Evolutionary conservation across 495 filamentous ascomycete genomes (phyloP).

Genomic region (Penicillium roqueforti): DNA sequence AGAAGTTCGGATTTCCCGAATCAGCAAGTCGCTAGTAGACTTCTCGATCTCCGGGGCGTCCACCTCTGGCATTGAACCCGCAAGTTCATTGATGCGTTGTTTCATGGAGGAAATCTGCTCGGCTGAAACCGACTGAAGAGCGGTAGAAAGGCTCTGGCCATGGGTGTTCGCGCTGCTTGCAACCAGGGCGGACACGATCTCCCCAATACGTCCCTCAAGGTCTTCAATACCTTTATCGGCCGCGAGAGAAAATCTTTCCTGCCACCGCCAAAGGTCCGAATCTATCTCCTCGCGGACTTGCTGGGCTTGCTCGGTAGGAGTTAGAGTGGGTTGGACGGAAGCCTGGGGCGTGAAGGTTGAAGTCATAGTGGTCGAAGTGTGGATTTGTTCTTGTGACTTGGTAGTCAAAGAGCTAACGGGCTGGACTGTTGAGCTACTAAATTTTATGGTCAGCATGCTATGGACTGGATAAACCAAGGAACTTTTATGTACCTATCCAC

Average conservation of each 20-base stretch:
- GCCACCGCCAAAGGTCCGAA: constrained; percentile 75
- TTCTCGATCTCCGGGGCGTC: constrained; percentile 50
- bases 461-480: background rate
- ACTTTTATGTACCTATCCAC: constrained; percentile 43
- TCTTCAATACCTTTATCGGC: constrained; percentile 76
- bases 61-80: constrained; percentile 52
- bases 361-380: constrained; percentile 17
- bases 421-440: constrained; percentile 28
- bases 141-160: constrained; percentile 61
- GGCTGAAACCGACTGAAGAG: constrained; percentile 62
- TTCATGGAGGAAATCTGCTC: constrained; percentile 64
- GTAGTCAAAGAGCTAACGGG: constrained; percentile 24
- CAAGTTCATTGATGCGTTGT: constrained; percentile 56
- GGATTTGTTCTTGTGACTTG: constrained; percentile 16
- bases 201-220: constrained; percentile 61
- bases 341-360: constrained; percentile 23
- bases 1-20: constrained; percentile 60
- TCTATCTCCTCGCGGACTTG: constrained; percentile 64
- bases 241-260: constrained; percentile 77
- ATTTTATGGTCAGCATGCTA: constrained; percentile 19
- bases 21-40: constrained; percentile 59
- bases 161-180: constrained; percentile 59
- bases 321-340: constrained; percentile 26
- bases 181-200: constrained; percentile 73
- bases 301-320: constrained; percentile 43